phyloP scores from a whole-genome alignment of 495 filamentous ascomycete genomes.

The Extremus antarcticus region DNA sequence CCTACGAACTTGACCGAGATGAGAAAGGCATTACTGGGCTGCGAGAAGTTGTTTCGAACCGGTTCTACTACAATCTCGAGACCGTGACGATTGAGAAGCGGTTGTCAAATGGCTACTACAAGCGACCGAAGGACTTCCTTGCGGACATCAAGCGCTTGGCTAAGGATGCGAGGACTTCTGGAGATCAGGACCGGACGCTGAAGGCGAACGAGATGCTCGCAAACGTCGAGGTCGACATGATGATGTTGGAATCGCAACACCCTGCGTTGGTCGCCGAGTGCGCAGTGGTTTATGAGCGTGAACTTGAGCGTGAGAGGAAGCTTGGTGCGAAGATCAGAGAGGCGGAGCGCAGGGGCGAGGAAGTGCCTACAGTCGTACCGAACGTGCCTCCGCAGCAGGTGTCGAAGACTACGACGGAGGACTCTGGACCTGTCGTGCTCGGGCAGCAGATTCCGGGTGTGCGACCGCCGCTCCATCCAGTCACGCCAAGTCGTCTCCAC shows the following conservation, averaged over 20 bases:
- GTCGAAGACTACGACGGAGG: slow-evolving; percentile 34
- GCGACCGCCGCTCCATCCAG: slow-evolving; percentile 32
- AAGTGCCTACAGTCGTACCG: slow-evolving; percentile 22
- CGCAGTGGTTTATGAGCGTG: slow-evolving; percentile 62
- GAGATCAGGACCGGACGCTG: slow-evolving; percentile 64
- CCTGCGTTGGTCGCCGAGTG: slow-evolving; percentile 57
- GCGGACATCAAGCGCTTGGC: slow-evolving; percentile 71
- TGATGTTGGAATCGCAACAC: slow-evolving; percentile 50
- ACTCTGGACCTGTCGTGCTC: slow-evolving; percentile 48
- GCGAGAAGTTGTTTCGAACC: slow-evolving; percentile 55
- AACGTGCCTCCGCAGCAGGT: slow-evolving; percentile 41
- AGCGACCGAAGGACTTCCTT: slow-evolving; percentile 74
- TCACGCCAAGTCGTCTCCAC: slow-evolving; percentile 40
- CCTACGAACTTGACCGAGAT: slow-evolving; percentile 64
- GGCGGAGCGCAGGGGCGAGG: slow-evolving; percentile 37
- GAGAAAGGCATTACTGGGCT: slow-evolving; percentile 64
- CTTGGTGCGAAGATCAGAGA: slow-evolving; percentile 39
- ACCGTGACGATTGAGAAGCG: slow-evolving; percentile 89
- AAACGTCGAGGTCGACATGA: slow-evolving; percentile 86
- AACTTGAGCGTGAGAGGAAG: slow-evolving; percentile 47
- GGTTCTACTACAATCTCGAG: slow-evolving; percentile 90
- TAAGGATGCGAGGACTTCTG: slow-evolving; percentile 63
- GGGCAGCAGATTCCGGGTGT: slow-evolving; percentile 42
- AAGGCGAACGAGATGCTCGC: slow-evolving; percentile 82
- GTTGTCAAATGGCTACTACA: slow-evolving; percentile 90